Percentiles rank a stretch among this genome's conserved stretches.
phyloP scores from a whole-genome alignment of 768 basidiomycete species.

The Mycena belliarum region DNA sequence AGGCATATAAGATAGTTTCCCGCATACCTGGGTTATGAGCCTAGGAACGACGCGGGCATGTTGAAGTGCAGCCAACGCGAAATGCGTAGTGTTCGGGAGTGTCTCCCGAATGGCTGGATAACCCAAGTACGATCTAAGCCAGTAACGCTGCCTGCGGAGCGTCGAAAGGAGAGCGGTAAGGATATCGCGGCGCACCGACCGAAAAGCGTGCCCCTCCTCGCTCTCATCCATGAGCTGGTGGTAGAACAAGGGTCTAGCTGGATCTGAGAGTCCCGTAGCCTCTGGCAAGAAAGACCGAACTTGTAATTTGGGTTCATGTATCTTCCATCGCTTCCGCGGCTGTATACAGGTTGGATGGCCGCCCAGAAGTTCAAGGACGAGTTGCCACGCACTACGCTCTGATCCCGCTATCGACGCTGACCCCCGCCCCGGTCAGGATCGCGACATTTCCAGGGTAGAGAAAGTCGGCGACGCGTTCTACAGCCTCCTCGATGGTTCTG shows the following conservation, averaged over 20 bases:
- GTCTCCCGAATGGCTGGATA: conserved; percentile 85
- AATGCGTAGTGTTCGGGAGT: conserved; percentile 87
- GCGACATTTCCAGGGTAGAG: conserved; percentile 69
- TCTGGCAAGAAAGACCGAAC: conserved; percentile 34
- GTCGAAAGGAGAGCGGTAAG: no score
- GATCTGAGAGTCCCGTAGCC: neutral
- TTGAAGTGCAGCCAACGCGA: conserved; percentile 81
- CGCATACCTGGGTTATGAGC: conserved; percentile 77
- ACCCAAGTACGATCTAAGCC: conserved; percentile 82
- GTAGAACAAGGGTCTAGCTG: conserved; percentile 67
- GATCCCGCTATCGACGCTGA: conserved; percentile 94
- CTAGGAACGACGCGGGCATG: conserved; percentile 58
- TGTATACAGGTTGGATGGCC: neutral
- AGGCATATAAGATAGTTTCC: neutral
- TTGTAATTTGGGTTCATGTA: conserved; percentile 92
- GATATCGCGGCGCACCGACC: conserved; percentile 41
- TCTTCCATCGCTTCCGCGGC: conserved; percentile 76
- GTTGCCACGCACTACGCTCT: conserved; percentile 63
- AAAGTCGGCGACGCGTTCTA: conserved; percentile 66
- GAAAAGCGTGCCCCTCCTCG: conserved; percentile 67
- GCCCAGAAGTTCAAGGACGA: neutral
- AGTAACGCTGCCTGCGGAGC: conserved; percentile 76
- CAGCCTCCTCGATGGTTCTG: conserved; percentile 51
- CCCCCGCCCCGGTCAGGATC: conserved; percentile 87
- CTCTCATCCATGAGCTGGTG: conserved; percentile 79